phyloP scores from a whole-genome alignment of 2,329 filamentous ascomycete genomes.

The Simplicillium aogashimaense region DNA sequence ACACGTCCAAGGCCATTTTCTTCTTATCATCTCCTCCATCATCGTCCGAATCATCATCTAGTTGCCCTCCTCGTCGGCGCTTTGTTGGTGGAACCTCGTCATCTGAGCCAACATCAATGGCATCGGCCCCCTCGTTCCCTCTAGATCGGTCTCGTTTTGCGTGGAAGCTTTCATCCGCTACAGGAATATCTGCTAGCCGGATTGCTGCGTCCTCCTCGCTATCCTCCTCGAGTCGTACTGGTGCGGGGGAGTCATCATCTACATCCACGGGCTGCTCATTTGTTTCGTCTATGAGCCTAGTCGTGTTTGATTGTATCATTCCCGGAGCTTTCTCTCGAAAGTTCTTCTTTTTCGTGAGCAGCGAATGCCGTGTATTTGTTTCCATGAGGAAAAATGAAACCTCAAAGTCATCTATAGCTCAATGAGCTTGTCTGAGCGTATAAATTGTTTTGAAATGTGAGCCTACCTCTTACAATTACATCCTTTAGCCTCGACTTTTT shows the following conservation, averaged over 20 bases:
- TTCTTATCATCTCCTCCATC: slow-evolving; percentile 65
- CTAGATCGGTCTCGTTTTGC: slow-evolving; percentile 19
- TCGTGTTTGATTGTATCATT: slow-evolving; percentile 51
- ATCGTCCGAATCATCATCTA: slow-evolving; percentile 15
- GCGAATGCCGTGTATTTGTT: slow-evolving; percentile 71
- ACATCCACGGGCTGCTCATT: slow-evolving; percentile 44
- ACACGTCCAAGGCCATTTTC: slow-evolving; percentile 75
- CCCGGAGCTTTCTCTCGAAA: slow-evolving; percentile 50
- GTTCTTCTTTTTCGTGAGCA: slow-evolving; percentile 77
- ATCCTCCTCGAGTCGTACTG: slow-evolving; percentile 38
- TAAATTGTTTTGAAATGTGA: not conserved
- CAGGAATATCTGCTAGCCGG: slow-evolving; percentile 24
- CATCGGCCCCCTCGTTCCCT: slow-evolving; percentile 15
- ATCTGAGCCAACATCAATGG: slow-evolving; percentile 28
- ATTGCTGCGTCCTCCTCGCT: slow-evolving; percentile 20
- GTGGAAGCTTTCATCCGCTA: slow-evolving; percentile 11
- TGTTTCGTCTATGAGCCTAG: slow-evolving; percentile 47
- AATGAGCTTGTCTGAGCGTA: slow-evolving; percentile 8
- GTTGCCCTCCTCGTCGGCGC: slow-evolving; percentile 27
- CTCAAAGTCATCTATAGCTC: slow-evolving; percentile 73
- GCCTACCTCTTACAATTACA: slow-evolving; percentile 65
- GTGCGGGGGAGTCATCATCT: slow-evolving; percentile 28
- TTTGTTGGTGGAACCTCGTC: slow-evolving; percentile 33
- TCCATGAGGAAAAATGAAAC: slow-evolving; percentile 91
- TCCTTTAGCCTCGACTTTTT: slow-evolving; percentile 82